phyloP scores from a whole-genome alignment of 2,329 filamentous ascomycete species.

The Scedosporium boydii region DNA sequence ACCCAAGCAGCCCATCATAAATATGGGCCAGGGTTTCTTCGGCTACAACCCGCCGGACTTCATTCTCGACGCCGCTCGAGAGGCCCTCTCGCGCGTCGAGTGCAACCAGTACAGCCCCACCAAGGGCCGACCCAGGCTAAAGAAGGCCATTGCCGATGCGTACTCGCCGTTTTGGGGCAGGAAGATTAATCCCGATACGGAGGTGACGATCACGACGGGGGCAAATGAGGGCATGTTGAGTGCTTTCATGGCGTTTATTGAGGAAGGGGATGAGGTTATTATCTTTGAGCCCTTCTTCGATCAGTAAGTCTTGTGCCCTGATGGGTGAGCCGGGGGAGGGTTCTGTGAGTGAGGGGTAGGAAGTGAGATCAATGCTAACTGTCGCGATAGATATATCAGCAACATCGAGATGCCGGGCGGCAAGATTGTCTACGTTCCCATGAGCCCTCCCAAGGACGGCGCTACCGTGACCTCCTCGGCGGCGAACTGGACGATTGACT shows the following conservation, averaged over 20 bases:
- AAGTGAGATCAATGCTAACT: neutral
- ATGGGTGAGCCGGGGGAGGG: neutral
- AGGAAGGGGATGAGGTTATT: constrained; percentile 91
- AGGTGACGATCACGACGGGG: constrained; percentile 89
- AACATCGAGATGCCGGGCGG: constrained; percentile 99
- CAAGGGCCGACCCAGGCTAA: constrained; percentile 81
- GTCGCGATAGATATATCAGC: constrained; percentile 61
- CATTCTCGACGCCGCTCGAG: constrained; percentile 83
- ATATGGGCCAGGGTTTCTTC: constrained; percentile 64
- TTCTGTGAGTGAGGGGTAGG: neutral
- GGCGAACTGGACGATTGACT: constrained; percentile 79
- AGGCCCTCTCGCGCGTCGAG: constrained; percentile 80
- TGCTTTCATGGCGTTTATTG: constrained; percentile 96
- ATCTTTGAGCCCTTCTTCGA: constrained; percentile 99
- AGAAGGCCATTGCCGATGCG: constrained; percentile 84
- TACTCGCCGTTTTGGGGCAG: constrained; percentile 87
- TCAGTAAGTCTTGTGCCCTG: constrained; percentile 47
- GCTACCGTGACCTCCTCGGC: constrained; percentile 73
- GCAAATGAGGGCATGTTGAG: constrained; percentile 90
- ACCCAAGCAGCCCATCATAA: constrained; percentile 54
- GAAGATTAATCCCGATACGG: constrained; percentile 74
- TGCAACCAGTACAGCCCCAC: constrained; percentile 99
- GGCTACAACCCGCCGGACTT: constrained; percentile 93
- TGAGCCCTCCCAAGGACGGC: constrained; percentile 79
- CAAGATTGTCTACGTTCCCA: constrained; percentile 88